Evolutionary conservation across 2,329 filamentous ascomycete species (phyloP), one percentile per base, ranked within the genome.

Genomic region (Fragosphaeria purpurea): DNA sequence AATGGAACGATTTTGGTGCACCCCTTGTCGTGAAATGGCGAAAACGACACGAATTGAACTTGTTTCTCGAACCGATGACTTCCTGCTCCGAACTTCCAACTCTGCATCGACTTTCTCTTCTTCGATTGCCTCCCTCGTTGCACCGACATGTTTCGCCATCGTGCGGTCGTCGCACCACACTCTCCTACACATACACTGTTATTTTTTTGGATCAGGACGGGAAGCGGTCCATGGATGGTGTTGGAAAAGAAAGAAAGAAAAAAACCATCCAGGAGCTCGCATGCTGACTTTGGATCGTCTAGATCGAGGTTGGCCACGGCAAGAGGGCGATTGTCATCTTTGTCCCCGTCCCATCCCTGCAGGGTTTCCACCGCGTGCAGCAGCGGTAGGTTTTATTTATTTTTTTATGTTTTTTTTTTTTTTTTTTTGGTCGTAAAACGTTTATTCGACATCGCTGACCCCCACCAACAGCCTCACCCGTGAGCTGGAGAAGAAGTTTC

Each of bases 401-500:
- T 9, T 32, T 44, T 35, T 44, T 22, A 5, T 11, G 6, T 12
- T 1, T 7, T 10, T 11, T 2, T 2, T 7, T 6, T 32, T 5
- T 47, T n/a, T 42, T 42, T 30, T 13, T 42, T 32, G 40, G 7
- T 7, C 4, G n/a, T n/a, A n/a, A n/a, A n/a, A n/a, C n/a, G n/a
- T n/a, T n/a, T n/a, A n/a, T n/a, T n/a, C n/a, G n/a, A n/a, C n/a
- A n/a, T n/a, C n/a, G n/a, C n/a, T n/a, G n/a, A n/a, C n/a, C n/a
- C n/a, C n/a, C n/a, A n/a, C n/a, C n/a, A n/a, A 11, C 22, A 97
- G 91, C 71, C 85, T 98, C 70, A 98, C 93, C 75, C 93, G 93
- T 77, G 93, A 98, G 83, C 90, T 98, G 70, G 93, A 98, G 86
- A 98, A 98, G 89, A 98, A 98, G 82, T 98, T 98, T 88, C 97